Evolutionary conservation across 2,329 filamentous ascomycete genomes (phyloP).

Genomic region (Ophiostoma novo-ulmi): DNA sequence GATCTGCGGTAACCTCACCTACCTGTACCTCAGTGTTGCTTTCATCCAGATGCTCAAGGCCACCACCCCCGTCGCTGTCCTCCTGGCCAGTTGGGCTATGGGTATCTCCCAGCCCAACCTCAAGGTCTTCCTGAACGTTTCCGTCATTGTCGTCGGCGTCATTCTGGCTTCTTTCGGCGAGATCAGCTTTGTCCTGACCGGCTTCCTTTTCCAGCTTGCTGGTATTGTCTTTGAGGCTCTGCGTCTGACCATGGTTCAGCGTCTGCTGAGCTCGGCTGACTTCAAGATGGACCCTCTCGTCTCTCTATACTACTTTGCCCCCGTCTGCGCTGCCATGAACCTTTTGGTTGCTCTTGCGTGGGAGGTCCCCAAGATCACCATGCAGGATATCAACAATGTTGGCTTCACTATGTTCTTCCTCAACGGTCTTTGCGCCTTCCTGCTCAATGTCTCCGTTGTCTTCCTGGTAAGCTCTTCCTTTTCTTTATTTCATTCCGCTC

Average conservation of each 20-base stretch:
- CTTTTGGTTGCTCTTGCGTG: slow-evolving; percentile 65
- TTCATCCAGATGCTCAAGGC: slow-evolving; percentile 99
- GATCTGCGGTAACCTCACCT: slow-evolving; percentile 94
- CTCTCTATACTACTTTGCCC: slow-evolving; percentile 85
- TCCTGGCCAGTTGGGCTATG: slow-evolving; percentile 82
- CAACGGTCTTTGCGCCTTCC: slow-evolving; percentile 73
- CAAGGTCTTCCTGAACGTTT: slow-evolving; percentile 86
- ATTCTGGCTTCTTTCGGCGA: slow-evolving; percentile 92
- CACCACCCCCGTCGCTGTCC: slow-evolving; percentile 88
- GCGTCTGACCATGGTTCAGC: slow-evolving; percentile 78
- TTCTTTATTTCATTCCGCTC: neutral
- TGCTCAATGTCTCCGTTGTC: slow-evolving; percentile 79
- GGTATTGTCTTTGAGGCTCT: slow-evolving; percentile 79
- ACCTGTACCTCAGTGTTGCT: slow-evolving; percentile 88
- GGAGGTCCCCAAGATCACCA: slow-evolving; percentile 64
- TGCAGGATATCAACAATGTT: slow-evolving; percentile 67
- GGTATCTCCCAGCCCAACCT: slow-evolving; percentile 78
- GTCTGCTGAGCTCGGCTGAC: slow-evolving; percentile 72
- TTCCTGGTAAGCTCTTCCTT: slow-evolving; percentile 62
- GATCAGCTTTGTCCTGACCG: slow-evolving; percentile 81
- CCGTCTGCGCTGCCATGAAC: slow-evolving; percentile 79
- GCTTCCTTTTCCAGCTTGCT: slow-evolving; percentile 72
- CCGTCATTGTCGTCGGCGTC: slow-evolving; percentile 89
- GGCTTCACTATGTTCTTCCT: slow-evolving; percentile 66
- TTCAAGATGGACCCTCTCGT: slow-evolving; percentile 91